Base-by-base conservation (phyloP, 1,284 basidiomycete genomes). In the Kwoniella shivajii region DNA sequence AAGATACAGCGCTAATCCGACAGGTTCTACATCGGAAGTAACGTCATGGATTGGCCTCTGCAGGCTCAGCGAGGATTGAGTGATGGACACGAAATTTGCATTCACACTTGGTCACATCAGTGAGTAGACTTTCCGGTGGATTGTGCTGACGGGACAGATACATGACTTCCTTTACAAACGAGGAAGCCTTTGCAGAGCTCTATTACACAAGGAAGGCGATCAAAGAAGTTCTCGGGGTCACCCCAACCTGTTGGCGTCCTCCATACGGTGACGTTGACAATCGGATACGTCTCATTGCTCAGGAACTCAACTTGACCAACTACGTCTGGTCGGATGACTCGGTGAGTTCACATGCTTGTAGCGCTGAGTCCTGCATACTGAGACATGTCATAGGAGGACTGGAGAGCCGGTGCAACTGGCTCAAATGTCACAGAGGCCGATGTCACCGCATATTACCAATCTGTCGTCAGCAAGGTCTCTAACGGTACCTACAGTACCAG, bases 21-120 rank as follows among this genome's bases (percentile, higher is more conserved):
- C 43, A 69, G 69, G 65, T 81, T 72, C 65, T 77, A 71, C 66
- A 76, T 76, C 48, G 81, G 82, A 5, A 79, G 79, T 36, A 83
- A 84, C 68, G 81, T 83, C 26, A 64, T 81, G 48, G 77, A 82
- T 67, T 82, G 81, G 81, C 82, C 82, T 6, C 65, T 81, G 9
- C 79, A 84, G 68, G 82, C 81, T 14, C 75, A 81, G 59, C 73
- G 81, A 34, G 82, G 76, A 48, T 50, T 75, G 14, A 62, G 66
- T 2, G 79, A 81, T 45, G 79, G 77, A 9, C 79, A 80, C 63
- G 66, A 80, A 59, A 73, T 80, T 52, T 77, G 76, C 51, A 64
- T 78, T 27, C 78, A 79, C 66, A 80, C 78, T 37, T 82, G 81
- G 80, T 75, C 73, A 11, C 80, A 82, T 63, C 73, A 70, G 64